Base-by-base conservation (phyloP, 495 filamentous ascomycete genomes). In the Penicillium flavigenum region DNA sequence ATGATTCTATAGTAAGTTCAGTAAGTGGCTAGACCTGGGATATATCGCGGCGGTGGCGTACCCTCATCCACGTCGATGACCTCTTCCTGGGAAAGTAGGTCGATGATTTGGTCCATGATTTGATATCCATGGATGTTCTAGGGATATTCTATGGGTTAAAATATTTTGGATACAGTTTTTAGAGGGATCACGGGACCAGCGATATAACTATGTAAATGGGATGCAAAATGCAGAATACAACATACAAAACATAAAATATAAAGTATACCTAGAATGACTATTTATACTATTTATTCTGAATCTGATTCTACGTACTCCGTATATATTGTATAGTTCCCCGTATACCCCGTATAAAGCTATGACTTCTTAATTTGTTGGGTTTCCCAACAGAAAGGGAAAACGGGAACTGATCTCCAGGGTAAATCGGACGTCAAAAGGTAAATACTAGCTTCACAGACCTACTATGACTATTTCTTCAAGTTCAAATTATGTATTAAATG, bases 31-130 rank as follows among this genome's bases (percentile, higher is more conserved):
- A 34, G 47, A 32, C 39, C 34, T 50, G n/a, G 29, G 36, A 17
- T 34, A 39, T 19, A 22, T 29, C 49, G 42, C 29, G 39, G 51
- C 26, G 65, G 51, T 67, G 79, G 31, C 73, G 64, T 79, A 82
- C 88, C 88, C 80, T 90, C 87, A 66, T 86, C 84, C 27, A 80
- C 75, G 65, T 86, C 82, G 26, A 72, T 68, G 49, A 87, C 75
- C 56, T 85, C 68, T 34, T 70, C 70, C 20, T 44, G 22, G 31
- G 56, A 39, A 26, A 65, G 58, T 14, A 70, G 34, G 1, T 62
- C 56, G 31, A 41, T 45, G 52, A 60, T 51, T 29, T 51, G 48
- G 36, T 53, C 48, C 52, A 50, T 47, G 44, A 11, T 20, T 51
- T 39, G 6, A 27, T 34, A 29, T 41, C 24, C n/a, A 44, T 64